These are phyloP conservation scores for Trichosporon sp. DNA, from an alignment of 1,284 basidiomycete species.

Conservation along the genomic window DNA sequence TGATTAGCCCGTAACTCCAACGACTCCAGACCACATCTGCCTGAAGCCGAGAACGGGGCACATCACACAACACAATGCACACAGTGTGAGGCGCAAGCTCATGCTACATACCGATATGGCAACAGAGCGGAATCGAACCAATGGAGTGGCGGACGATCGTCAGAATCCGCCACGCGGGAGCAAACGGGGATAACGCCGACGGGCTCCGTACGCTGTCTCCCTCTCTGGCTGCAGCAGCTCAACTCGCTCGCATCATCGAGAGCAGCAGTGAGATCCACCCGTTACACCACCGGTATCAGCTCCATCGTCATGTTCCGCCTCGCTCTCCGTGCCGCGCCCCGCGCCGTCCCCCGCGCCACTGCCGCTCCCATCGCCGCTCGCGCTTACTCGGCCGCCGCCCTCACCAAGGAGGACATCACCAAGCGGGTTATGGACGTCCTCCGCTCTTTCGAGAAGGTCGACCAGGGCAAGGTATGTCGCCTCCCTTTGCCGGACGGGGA, in stretches of 20 bases:
- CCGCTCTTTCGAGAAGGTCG: conserved; percentile 93
- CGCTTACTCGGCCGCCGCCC: conserved; percentile 68
- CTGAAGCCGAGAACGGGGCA: no score
- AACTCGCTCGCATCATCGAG: not conserved
- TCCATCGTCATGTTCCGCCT: conserved; percentile 35
- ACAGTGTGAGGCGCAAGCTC: not conserved
- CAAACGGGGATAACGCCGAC: conserved; percentile 5
- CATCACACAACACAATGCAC: not conserved
- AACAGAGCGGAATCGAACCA: not conserved
- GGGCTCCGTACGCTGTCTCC: conserved; percentile 1
- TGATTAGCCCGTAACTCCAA: no score
- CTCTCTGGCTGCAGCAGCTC: not conserved
- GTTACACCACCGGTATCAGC: not conserved
- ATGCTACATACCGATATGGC: not conserved
- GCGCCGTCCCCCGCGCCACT: conserved; percentile 11
- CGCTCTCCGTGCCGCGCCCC: conserved; percentile 23
- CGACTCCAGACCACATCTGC: no score
- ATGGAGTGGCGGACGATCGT: not conserved
- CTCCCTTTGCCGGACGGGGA: not conserved
- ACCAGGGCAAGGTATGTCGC: conserved; percentile 65
- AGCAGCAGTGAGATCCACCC: not conserved
- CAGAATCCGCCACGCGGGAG: conserved; percentile 4
- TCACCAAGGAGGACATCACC: conserved; percentile 72
- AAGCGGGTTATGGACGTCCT: conserved; percentile 79
- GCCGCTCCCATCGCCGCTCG: conserved; percentile 22